phyloP scores from a whole-genome alignment of 2,329 filamentous ascomycete species.

The Elsinoe necatrix region DNA sequence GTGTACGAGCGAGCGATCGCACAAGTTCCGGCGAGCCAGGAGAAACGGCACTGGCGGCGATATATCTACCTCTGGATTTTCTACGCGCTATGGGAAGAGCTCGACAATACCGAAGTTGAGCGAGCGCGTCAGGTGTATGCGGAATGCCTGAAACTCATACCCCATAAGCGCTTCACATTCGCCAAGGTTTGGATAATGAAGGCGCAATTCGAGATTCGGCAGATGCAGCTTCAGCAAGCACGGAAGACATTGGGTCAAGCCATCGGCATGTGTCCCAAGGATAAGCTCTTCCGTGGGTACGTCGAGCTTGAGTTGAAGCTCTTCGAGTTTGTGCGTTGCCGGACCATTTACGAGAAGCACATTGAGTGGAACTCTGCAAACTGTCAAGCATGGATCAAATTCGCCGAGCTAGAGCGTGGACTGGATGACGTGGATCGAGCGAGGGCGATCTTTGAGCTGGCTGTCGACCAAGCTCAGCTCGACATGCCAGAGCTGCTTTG shows the following conservation, averaged over 20 bases:
- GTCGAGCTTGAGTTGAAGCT: constrained; percentile 86
- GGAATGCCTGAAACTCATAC: constrained; percentile 77
- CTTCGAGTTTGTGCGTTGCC: constrained; percentile 87
- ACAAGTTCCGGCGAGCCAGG: constrained; percentile 86
- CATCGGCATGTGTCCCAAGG: constrained; percentile 91
- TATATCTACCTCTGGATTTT: constrained; percentile 99
- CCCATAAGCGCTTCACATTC: constrained; percentile 95
- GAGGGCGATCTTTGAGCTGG: constrained; percentile 85
- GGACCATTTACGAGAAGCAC: constrained; percentile 88
- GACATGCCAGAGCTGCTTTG: constrained; percentile 98
- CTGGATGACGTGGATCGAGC: constrained; percentile 83
- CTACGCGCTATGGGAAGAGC: constrained; percentile 92
- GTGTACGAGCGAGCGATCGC: constrained; percentile 94
- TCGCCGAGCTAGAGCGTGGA: constrained; percentile 84
- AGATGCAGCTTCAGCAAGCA: constrained; percentile 68
- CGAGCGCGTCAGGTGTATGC: constrained; percentile 84
- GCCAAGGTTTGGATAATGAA: constrained; percentile 93
- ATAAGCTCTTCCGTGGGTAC: constrained; percentile 89
- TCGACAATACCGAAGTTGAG: constrained; percentile 67
- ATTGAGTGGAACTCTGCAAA: constrained; percentile 87
- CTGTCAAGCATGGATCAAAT: constrained; percentile 91
- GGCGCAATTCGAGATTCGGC: constrained; percentile 85
- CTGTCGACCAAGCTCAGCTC: constrained; percentile 68
- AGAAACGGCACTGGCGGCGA: constrained; percentile 93
- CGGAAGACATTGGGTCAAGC: constrained; percentile 84